Conservation (phyloP, 495 filamentous ascomycete species). For the Aspergillus cavernicola region DNA sequence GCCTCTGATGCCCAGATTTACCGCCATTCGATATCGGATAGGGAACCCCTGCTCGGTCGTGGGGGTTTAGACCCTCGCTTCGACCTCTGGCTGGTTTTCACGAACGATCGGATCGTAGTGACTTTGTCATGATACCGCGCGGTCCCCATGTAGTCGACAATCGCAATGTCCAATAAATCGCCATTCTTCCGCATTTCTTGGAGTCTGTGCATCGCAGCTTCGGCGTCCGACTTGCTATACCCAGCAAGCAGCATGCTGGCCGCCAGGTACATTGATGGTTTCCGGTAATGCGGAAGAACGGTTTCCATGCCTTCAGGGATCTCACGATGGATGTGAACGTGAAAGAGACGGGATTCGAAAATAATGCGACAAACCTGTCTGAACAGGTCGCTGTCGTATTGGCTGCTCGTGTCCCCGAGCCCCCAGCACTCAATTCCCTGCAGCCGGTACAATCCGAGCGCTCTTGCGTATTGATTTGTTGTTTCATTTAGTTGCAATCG, state of each 20-base stretch:
- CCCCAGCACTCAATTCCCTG: not conserved
- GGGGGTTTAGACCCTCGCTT: not conserved
- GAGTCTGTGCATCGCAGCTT: conserved; percentile 3
- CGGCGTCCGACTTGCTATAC: conserved; percentile 3
- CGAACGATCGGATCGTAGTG: not conserved
- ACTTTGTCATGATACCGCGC: not conserved
- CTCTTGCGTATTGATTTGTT: conserved; percentile 6
- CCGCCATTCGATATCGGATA: not conserved
- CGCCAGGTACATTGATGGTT: conserved; percentile 9
- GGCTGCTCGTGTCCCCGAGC: not conserved
- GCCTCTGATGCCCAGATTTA: no score
- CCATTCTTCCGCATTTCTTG: not conserved
- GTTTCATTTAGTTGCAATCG: conserved; percentile 5
- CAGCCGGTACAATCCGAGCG: conserved; percentile 4
- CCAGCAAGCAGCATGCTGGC: conserved; percentile 5
- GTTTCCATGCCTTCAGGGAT: not conserved
- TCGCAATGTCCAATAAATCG: not conserved
- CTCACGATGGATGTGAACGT: not conserved
- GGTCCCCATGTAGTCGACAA: not conserved
- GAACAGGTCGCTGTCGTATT: not conserved
- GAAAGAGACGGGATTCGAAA: not conserved
- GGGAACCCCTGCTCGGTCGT: not conserved
- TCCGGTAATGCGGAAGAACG: conserved; percentile 1
- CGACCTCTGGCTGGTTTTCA: not conserved
- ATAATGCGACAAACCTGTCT: not conserved